phyloP scores from a whole-genome alignment of 2,329 filamentous ascomycete species.

The Lachnellula cervina region DNA sequence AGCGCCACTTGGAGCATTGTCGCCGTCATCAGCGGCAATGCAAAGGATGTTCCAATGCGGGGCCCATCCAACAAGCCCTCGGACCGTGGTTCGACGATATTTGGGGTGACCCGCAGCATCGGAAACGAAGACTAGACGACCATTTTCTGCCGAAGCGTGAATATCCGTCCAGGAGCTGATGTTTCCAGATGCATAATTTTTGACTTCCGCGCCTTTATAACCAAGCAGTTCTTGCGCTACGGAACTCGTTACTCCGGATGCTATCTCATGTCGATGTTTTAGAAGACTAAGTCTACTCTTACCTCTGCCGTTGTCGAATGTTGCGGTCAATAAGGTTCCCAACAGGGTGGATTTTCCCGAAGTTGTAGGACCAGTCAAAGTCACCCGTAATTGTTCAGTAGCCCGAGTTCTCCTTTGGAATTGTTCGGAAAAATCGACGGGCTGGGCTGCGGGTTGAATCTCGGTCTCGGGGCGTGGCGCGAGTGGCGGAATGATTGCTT shows the following conservation, averaged over 20 bases:
- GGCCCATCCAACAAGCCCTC: constrained; percentile 90
- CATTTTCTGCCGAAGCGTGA: constrained; percentile 69
- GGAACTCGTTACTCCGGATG: constrained; percentile 87
- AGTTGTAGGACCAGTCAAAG: constrained; percentile 81
- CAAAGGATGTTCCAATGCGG: constrained; percentile 92
- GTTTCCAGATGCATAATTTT: constrained; percentile 84
- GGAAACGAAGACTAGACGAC: constrained; percentile 78
- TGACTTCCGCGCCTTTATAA: constrained; percentile 58
- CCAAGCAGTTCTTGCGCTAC: constrained; percentile 91
- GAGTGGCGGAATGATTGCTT: not conserved
- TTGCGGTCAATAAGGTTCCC: constrained; percentile 81
- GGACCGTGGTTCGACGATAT: constrained; percentile 81
- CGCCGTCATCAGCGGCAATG: constrained; percentile 71
- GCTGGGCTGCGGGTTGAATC: not conserved
- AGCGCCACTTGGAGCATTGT: constrained; percentile 34
- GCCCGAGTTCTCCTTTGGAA: constrained; percentile 1
- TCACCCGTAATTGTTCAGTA: constrained; percentile 72
- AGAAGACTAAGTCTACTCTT: constrained; percentile 84
- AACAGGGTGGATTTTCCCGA: constrained; percentile 90
- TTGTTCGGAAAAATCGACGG: not conserved
- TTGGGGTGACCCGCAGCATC: constrained; percentile 90
- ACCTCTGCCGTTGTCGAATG: constrained; percentile 85
- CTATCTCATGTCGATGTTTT: constrained; percentile 90
- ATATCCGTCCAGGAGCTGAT: constrained; percentile 94
- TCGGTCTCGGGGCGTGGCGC: not conserved